Evolutionary conservation across 176 grass and related monocot species (phyloP).

Genomic region (Areca catechu): DNA sequence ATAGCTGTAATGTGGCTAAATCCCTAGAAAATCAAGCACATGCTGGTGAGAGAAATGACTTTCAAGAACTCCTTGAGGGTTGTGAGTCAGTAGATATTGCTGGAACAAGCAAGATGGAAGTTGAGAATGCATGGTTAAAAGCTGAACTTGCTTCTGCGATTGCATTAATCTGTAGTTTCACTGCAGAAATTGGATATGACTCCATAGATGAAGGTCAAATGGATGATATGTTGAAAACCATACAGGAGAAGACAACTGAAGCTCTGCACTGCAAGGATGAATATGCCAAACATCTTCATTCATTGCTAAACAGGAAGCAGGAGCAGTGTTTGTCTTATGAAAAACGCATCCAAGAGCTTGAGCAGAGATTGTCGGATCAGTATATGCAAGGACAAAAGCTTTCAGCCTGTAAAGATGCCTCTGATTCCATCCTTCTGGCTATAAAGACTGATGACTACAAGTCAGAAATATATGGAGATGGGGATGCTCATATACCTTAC

Average conservation of each 20-base stretch:
- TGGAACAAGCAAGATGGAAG: slow-evolving; percentile 87
- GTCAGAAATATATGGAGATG: slow-evolving; percentile 37
- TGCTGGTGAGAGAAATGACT: slow-evolving; percentile 50
- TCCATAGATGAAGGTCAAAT: slow-evolving; percentile 52
- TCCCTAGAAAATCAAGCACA: slow-evolving; percentile 35
- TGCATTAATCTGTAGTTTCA: slow-evolving; percentile 50
- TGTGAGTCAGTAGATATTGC: slow-evolving; percentile 63
- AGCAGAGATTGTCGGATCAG: slow-evolving; percentile 59
- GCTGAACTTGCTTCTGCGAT: slow-evolving; percentile 91
- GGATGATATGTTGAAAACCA: slow-evolving; percentile 43
- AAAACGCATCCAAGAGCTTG: slow-evolving; percentile 84
- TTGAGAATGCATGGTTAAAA: slow-evolving; percentile 89
- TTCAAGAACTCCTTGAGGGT: slow-evolving; percentile 45
- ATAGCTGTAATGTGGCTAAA: slow-evolving; percentile 31
- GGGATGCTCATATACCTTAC: slow-evolving; percentile 37
- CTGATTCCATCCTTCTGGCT: slow-evolving; percentile 43
- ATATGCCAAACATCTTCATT: slow-evolving; percentile 60
- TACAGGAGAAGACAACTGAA: slow-evolving; percentile 59
- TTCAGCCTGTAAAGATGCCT: slow-evolving; percentile 41
- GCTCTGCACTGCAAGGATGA: slow-evolving; percentile 78
- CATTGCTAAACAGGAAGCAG: slow-evolving; percentile 49
- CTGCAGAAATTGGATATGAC: slow-evolving; percentile 54
- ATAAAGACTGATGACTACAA: slow-evolving; percentile 48
- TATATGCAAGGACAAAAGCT: slow-evolving; percentile 61
- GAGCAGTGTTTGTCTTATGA: slow-evolving; percentile 66